phyloP scores from a whole-genome alignment of 257 asterid species.

The Salvia hispanica region DNA sequence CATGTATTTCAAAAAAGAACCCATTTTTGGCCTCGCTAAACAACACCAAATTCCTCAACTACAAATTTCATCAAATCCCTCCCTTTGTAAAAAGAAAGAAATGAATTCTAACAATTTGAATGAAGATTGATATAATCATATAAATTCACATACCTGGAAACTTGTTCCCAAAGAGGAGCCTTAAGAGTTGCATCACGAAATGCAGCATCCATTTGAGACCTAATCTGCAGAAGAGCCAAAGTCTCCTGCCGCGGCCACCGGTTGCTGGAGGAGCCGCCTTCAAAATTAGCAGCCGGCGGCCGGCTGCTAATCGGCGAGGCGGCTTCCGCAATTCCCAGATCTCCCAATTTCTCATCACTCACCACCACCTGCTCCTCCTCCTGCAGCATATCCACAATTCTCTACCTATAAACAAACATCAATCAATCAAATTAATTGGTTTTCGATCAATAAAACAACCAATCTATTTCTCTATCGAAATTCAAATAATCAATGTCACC shows the following conservation, averaged over 20 bases:
- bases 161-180: conserved; percentile 47
- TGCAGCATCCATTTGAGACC: conserved; percentile 48
- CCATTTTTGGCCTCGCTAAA: neutral
- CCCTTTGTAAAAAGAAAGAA: too few species aligned
- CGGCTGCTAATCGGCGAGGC: conserved; percentile 51
- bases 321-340: conserved; percentile 44
- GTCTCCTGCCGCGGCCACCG: conserved; percentile 55
- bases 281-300: conserved; percentile 41
- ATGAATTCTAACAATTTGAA: too few species aligned
- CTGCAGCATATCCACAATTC: conserved; percentile 26
- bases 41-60: neutral
- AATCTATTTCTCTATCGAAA: too few species aligned
- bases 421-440: too few species aligned
- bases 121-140: too few species aligned
- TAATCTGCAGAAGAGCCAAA: conserved; percentile 39
- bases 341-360: conserved; percentile 38
- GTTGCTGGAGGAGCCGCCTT: conserved; percentile 38
- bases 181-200: conserved; percentile 49
- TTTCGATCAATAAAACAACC: too few species aligned
- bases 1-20: neutral
- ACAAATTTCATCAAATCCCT: too few species aligned
- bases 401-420: too few species aligned
- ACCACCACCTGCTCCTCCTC: conserved; percentile 12
- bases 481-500: too few species aligned
- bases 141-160: conserved; percentile 37